phyloP scores from a whole-genome alignment of 2,329 filamentous ascomycete species.

The Phyllachora maydis region DNA sequence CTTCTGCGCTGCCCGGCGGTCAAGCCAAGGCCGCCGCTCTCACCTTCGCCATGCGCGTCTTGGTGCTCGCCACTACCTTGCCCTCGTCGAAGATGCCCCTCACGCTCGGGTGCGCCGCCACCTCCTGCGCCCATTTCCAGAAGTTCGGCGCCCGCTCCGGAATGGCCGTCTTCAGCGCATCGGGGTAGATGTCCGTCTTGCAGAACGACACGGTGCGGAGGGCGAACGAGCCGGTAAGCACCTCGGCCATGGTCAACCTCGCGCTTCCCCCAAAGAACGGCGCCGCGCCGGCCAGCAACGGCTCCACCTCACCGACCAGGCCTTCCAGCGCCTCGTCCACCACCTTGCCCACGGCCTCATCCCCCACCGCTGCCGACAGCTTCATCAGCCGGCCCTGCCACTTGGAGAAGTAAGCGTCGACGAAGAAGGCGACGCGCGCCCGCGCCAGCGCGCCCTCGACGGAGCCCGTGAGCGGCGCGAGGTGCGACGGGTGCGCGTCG shows the following conservation, averaged over 20 bases:
- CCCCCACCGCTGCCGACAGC: conserved; percentile 19
- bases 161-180: conserved; percentile 21
- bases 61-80: conserved; percentile 16
- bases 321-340: conserved; percentile 28
- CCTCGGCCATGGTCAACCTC: conserved; percentile 54
- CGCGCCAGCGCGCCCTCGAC: conserved; percentile 36
- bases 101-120: conserved; percentile 43
- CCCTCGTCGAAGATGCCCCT: conserved; percentile 38
- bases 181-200: conserved; percentile 31
- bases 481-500: conserved; percentile 47
- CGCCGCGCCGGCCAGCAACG: conserved; percentile 30
- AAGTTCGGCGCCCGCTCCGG: conserved; percentile 41
- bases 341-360: conserved; percentile 26
- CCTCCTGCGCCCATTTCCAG: conserved; percentile 41
- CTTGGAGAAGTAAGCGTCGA: conserved; percentile 9
- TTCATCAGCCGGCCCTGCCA: conserved; percentile 24
- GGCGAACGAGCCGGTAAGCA: conserved; percentile 14
- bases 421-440: conserved; percentile 51
- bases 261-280: conserved; percentile 46
- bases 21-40: conserved; percentile 4
- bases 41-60: conserved; percentile 14
- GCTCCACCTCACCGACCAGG: conserved; percentile 53
- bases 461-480: conserved; percentile 34
- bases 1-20: conserved; percentile 1
- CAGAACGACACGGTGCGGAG: conserved; percentile 7